phyloP scores from a whole-genome alignment of 345 rosid species.

The Populus tremula region DNA sequence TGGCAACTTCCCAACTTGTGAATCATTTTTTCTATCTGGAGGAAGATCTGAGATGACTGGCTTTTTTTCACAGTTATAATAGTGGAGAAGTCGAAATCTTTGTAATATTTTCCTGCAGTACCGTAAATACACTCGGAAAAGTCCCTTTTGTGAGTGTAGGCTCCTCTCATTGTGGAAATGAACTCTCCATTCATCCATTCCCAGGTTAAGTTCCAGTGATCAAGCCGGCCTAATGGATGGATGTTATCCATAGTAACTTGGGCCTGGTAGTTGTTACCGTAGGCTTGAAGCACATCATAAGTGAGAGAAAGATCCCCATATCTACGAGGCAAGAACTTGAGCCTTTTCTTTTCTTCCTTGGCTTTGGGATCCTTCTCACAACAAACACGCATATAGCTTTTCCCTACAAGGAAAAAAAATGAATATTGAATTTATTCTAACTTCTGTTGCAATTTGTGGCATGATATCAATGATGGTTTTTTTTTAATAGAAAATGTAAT shows the following conservation, averaged over 20 bases:
- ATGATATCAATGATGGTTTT: background rate
- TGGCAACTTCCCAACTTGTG: constrained; percentile 59
- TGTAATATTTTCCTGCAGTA: constrained; percentile 52
- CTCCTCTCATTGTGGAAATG: constrained; percentile 76
- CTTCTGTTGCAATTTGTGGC: background rate
- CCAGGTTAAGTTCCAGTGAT: constrained; percentile 93
- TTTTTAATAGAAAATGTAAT: too few species aligned
- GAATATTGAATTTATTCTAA: background rate
- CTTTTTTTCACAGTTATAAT: constrained; percentile 60
- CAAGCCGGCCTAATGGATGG: constrained; percentile 70
- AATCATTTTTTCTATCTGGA: constrained; percentile 47
- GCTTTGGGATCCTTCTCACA: constrained; percentile 69
- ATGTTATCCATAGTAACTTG: constrained; percentile 84
- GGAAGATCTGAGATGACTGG: constrained; percentile 81
- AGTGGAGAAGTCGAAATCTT: constrained; percentile 63
- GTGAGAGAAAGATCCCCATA: constrained; percentile 61
- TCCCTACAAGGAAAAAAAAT: constrained; percentile 37
- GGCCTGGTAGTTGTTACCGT: constrained; percentile 65
- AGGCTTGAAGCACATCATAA: constrained; percentile 72
- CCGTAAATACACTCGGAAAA: constrained; percentile 61
- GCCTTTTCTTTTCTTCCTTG: constrained; percentile 40
- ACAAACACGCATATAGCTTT: constrained; percentile 54
- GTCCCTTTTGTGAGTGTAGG: constrained; percentile 59
- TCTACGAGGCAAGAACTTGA: constrained; percentile 48
- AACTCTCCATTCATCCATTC: constrained; percentile 93